phyloP scores from a whole-genome alignment of 305 asterid genomes.

The Stenogyne calaminthoides region DNA sequence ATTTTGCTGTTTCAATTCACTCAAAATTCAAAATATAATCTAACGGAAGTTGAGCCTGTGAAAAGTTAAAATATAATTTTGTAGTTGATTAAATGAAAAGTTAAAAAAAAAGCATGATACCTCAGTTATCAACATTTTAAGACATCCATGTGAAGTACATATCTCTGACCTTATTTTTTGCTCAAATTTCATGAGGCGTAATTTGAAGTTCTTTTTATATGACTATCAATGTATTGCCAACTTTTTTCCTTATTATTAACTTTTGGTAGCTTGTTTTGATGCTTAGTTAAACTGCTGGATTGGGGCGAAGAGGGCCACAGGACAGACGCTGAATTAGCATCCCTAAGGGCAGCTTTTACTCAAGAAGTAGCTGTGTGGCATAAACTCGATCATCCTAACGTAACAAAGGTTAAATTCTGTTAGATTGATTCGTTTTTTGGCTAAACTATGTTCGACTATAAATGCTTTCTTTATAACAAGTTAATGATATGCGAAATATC shows the following conservation, averaged over 20 bases:
- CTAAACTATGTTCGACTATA: not conserved
- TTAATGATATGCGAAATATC: no score
- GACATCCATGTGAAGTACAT: not conserved
- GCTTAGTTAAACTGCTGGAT: conserved; percentile 71
- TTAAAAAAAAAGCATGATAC: not conserved
- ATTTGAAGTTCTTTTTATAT: not conserved
- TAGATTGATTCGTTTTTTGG: not conserved
- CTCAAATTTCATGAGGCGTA: not conserved
- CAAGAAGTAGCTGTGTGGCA: conserved; percentile 93
- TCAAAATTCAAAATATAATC: not conserved
- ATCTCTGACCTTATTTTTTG: conserved; percentile 6
- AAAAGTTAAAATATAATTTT: not conserved
- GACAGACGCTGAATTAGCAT: conserved; percentile 65
- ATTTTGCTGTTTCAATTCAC: not conserved
- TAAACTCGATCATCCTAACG: conserved; percentile 87
- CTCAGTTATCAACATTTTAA: not conserved
- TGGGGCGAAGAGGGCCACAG: conserved; percentile 90
- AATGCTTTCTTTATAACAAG: not conserved
- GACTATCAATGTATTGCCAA: not conserved
- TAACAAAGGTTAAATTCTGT: conserved; percentile 61
- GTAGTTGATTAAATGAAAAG: not conserved
- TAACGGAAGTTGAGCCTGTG: not conserved
- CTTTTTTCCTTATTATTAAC: conserved; percentile 1
- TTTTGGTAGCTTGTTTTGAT: conserved; percentile 20
- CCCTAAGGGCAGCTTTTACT: conserved; percentile 72